Conservation (phyloP, 352 stramenopile genomes). For the Phytopythium sindhum region DNA sequence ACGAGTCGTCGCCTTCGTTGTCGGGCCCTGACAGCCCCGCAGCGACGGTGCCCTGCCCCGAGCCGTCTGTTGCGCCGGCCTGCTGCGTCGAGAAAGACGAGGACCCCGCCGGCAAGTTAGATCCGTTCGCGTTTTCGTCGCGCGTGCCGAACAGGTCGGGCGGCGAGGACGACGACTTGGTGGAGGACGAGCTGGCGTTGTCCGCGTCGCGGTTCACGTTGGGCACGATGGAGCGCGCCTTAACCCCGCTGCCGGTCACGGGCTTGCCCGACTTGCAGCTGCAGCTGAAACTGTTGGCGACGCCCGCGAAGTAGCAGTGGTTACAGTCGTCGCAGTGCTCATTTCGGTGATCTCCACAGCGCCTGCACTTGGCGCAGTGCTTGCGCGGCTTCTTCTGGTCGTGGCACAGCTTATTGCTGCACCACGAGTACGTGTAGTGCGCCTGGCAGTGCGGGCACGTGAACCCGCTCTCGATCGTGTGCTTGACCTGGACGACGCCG, state of each 20-base stretch:
- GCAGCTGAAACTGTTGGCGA: slow-evolving; percentile 82
- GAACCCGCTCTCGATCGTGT: slow-evolving; percentile 60
- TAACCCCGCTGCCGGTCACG: slow-evolving; percentile 24
- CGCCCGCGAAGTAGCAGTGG: slow-evolving; percentile 82
- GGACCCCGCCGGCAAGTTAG: slow-evolving; percentile 15
- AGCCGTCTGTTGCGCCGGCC: neutral
- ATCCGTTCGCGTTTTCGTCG: slow-evolving; percentile 30
- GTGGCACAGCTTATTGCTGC: slow-evolving; percentile 67
- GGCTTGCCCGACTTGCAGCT: slow-evolving; percentile 49
- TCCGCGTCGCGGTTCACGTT: slow-evolving; percentile 13
- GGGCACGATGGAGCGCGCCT: slow-evolving; percentile 46
- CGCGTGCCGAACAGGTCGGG: slow-evolving; percentile 8
- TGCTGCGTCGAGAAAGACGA: neutral
- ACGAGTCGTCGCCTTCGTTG: slow-evolving; percentile 54
- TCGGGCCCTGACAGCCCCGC: slow-evolving; percentile 33
- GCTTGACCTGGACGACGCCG: slow-evolving; percentile 58
- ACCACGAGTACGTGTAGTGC: slow-evolving; percentile 81
- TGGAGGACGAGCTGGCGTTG: neutral
- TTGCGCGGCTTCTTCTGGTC: slow-evolving; percentile 77
- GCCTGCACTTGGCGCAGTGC: slow-evolving; percentile 75
- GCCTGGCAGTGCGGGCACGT: slow-evolving; percentile 50
- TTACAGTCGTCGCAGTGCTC: slow-evolving; percentile 81
- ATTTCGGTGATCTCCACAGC: slow-evolving; percentile 76
- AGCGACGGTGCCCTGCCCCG: slow-evolving; percentile 7
- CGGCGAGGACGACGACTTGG: neutral